Conservation (phyloP, 768 basidiomycete genomes). For the Tremella yokohamensis region DNA sequence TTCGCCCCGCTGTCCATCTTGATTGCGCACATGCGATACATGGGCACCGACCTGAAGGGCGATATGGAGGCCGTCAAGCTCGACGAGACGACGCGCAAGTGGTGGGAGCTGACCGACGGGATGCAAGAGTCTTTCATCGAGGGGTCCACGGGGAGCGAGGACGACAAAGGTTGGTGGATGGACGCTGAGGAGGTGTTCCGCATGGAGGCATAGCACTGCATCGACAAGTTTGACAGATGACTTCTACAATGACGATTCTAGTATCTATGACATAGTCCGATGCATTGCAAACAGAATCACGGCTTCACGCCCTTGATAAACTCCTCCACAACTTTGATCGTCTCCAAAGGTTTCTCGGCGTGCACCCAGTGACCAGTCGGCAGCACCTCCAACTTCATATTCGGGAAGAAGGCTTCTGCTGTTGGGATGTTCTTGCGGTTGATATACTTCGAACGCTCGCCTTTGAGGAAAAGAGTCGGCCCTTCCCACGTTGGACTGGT, state of each 20-base stretch:
- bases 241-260: no score
- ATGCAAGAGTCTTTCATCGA: conserved; percentile 76
- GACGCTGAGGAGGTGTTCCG: conserved; percentile 65
- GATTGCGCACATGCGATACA: conserved; percentile 77
- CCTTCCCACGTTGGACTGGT: conserved; percentile 57
- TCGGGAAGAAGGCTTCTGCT: conserved; percentile 70
- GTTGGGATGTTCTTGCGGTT: conserved; percentile 66
- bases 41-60: conserved; percentile 61
- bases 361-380: conserved; percentile 90
- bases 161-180: conserved; percentile 65
- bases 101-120: conserved; percentile 69
- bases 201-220: conserved; percentile 55
- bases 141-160: conserved; percentile 67
- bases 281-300: background rate
- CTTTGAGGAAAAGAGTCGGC: conserved; percentile 70
- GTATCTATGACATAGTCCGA: no score
- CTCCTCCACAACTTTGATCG: conserved; percentile 51
- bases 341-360: conserved; percentile 63
- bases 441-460: conserved; percentile 74
- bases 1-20: conserved; percentile 59
- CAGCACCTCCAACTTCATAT: conserved; percentile 61
- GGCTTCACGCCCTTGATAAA: conserved; percentile 41
- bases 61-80: conserved; percentile 67
- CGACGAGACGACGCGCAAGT: conserved; percentile 66
- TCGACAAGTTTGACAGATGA: background rate